Evolutionary conservation across 2,329 filamentous ascomycete species (phyloP).

Genomic region (Sphaerostilbella broomeana): DNA sequence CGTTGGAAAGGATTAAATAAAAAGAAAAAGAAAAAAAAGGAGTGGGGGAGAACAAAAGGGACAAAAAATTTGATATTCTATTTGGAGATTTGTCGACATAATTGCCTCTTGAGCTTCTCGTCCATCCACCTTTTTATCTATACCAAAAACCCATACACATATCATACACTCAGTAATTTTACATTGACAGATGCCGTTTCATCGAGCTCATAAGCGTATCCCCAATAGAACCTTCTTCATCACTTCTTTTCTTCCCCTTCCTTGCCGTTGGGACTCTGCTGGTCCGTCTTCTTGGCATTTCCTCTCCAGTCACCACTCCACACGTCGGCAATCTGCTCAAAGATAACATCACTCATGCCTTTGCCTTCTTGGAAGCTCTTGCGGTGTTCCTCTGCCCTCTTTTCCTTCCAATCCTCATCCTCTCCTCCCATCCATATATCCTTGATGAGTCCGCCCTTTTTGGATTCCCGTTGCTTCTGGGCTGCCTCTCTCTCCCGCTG

Average conservation of each 20-base stretch:
- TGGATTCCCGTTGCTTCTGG: constrained; percentile 21
- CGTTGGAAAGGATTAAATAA: too few relatives aligned
- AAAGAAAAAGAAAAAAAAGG: too few relatives aligned
- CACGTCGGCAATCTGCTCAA: constrained; percentile 51
- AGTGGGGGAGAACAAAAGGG: too few relatives aligned
- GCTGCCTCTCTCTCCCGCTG: constrained; percentile 36
- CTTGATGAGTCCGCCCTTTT: constrained; percentile 33
- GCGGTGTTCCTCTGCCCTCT: constrained; percentile 44
- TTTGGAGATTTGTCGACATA: too few relatives aligned
- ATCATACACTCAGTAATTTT: too few relatives aligned
- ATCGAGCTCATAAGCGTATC: background rate
- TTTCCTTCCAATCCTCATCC: constrained; percentile 46
- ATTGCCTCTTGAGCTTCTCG: too few relatives aligned
- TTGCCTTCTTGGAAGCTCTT: constrained; percentile 50
- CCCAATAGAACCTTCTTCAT: background rate
- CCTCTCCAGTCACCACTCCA: constrained; percentile 34
- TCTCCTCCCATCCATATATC: constrained; percentile 55
- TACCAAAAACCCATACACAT: background rate
- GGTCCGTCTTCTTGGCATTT: constrained; percentile 23
- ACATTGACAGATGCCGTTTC: background rate
- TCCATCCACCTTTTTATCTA: too few relatives aligned
- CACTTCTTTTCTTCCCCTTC: constrained; percentile 20
- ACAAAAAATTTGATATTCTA: too few relatives aligned
- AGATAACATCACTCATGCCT: constrained; percentile 50
- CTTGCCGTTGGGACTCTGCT: constrained; percentile 13